A percentile compares a stretch with the other conserved stretches of the same genome.
phyloP scores from a whole-genome alignment of 805 yeast genomes.

The Candida hispaniensis region DNA sequence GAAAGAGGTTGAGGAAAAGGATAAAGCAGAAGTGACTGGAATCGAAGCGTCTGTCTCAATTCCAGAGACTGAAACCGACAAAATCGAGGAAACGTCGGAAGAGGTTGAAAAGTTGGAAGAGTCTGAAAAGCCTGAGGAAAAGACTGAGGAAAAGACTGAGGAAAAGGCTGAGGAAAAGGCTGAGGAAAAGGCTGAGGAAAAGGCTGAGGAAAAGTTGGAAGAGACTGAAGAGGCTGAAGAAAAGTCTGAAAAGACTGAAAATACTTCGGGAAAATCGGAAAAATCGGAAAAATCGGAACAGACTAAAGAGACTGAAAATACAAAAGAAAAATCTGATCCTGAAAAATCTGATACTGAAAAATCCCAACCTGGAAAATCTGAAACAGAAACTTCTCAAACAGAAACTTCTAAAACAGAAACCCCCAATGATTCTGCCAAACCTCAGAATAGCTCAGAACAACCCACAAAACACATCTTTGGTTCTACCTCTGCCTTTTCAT shows the following conservation, averaged over 20 bases:
- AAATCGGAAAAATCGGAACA: no score
- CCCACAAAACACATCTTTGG: slow-evolving; percentile 32
- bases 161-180: slow-evolving; percentile 17
- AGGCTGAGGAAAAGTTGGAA: slow-evolving; percentile 1
- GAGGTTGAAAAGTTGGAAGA: slow-evolving; percentile 9
- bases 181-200: not conserved
- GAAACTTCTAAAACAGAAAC: not conserved
- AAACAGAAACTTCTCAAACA: no score
- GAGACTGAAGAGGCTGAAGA: no score
- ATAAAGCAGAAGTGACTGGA: no score
- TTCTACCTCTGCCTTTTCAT: slow-evolving; percentile 16
- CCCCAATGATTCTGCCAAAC: not conserved
- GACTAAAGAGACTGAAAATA: no score
- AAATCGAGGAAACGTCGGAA: slow-evolving; percentile 6
- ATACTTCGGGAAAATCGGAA: no score
- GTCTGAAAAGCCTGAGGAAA: slow-evolving; percentile 4
- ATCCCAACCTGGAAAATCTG: no score
- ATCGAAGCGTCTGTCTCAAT: no score
- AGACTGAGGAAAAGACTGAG: slow-evolving; percentile 14
- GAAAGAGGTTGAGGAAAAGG: no score
- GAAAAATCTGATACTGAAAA: no score
- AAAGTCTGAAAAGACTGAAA: no score
- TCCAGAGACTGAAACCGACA: slow-evolving; percentile 1
- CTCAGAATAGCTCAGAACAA: slow-evolving; percentile 1
- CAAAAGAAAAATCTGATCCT: slow-evolving; percentile 21